Conservation (phyloP, 1,284 basidiomycete species). For the Trichosporon sp. region DNA sequence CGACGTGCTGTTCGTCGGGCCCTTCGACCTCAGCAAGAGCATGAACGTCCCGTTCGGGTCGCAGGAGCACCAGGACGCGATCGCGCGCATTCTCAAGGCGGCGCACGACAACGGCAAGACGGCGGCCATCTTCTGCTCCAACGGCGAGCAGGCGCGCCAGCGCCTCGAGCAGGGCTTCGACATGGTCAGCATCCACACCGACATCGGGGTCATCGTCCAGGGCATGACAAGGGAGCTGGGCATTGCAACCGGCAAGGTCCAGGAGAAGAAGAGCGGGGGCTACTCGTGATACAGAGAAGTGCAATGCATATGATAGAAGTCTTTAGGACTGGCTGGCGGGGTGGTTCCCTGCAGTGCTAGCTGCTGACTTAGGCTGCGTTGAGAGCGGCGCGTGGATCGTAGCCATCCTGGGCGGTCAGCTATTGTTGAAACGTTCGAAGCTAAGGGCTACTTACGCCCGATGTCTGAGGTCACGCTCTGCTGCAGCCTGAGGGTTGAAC, state of each 20-base stretch:
- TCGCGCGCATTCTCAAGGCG: conserved; percentile 57
- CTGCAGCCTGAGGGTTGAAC: too few species aligned
- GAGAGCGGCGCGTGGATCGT: too few species aligned
- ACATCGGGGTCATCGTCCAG: conserved; percentile 26
- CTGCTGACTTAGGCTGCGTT: too few species aligned
- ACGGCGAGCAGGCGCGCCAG: conserved; percentile 54
- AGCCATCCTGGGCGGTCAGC: too few species aligned
- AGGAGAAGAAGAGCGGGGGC: conserved; percentile 11
- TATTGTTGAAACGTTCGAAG: too few species aligned
- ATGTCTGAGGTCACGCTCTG: too few species aligned
- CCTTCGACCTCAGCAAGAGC: conserved; percentile 59
- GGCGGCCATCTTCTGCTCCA: conserved; percentile 51
- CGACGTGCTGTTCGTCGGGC: conserved; percentile 61
- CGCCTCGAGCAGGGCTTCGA: conserved; percentile 58
- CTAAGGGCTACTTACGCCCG: too few species aligned
- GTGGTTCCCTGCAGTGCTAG: background rate
- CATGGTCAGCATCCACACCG: conserved; percentile 43
- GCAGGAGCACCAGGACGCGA: conserved; percentile 54
- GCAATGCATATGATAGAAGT: background rate
- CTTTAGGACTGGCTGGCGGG: background rate
- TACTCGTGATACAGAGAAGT: conserved; percentile 11
- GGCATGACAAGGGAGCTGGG: conserved; percentile 30
- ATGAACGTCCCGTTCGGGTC: conserved; percentile 29
- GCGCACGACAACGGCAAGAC: conserved; percentile 62
- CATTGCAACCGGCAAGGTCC: conserved; percentile 9